A percentile compares a stretch with the other conserved stretches of the same genome.
Evolutionary conservation across 2,329 filamentous ascomycete species (phyloP).

Genomic region (Cladorrhinum sp.): DNA sequence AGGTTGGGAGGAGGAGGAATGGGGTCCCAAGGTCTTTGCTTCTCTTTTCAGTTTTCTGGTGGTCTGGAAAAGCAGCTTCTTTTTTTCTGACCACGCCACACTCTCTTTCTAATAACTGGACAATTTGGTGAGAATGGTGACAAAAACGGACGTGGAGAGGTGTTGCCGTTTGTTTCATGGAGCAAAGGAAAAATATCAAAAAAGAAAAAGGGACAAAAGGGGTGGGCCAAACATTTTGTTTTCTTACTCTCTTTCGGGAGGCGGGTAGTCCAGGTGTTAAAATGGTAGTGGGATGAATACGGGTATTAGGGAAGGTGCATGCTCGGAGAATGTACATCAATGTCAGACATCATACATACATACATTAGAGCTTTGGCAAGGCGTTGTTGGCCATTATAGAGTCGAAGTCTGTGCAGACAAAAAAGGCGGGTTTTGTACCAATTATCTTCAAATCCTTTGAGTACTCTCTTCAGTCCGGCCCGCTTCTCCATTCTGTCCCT

Average conservation of each 20-base stretch:
- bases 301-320: conserved; percentile 1
- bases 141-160: background rate
- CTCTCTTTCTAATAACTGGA: background rate
- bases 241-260: background rate
- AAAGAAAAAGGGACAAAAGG: conserved; percentile 2
- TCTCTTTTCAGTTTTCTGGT: conserved; percentile 12
- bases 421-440: background rate
- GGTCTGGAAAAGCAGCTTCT: background rate
- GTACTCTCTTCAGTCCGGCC: background rate
- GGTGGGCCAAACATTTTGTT: background rate
- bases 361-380: conserved; percentile 20
- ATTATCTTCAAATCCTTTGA: background rate
- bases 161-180: background rate
- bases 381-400: conserved; percentile 9
- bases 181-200: conserved; percentile 1
- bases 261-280: conserved; percentile 1
- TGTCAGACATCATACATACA: conserved; percentile 25
- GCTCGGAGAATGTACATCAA: conserved; percentile 24
- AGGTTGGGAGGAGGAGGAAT: conserved; percentile 19
- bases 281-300: background rate
- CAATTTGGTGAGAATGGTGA: background rate
- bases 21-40: background rate
- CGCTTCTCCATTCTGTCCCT: background rate
- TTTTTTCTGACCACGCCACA: background rate
- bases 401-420: background rate